Percentiles rank a stretch among this genome's conserved stretches.
phyloP scores from a whole-genome alignment of 1,284 basidiomycete genomes.

The Coniferiporia weirii region DNA sequence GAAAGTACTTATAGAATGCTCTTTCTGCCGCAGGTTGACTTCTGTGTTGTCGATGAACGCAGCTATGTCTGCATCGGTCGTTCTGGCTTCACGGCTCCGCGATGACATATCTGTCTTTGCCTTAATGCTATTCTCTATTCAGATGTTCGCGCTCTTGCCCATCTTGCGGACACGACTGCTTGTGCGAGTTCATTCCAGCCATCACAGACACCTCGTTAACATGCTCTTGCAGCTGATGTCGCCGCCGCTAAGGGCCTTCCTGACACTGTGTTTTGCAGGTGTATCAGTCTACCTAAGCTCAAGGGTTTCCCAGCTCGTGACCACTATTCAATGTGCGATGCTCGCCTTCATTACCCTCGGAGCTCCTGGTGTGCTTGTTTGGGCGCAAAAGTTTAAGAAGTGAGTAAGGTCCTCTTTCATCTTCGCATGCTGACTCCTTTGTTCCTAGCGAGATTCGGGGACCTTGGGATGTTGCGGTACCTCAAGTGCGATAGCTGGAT shows the following conservation, averaged over 20 bases:
- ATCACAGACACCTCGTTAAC: not conserved
- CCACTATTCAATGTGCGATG: conserved; percentile 43
- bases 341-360: conserved; percentile 60
- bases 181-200: conserved; percentile 40
- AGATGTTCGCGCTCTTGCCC: conserved; percentile 84
- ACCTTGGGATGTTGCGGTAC: conserved; percentile 58
- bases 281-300: conserved; percentile 47
- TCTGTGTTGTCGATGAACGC: conserved; percentile 94
- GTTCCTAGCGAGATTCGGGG: conserved; percentile 45
- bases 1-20: not conserved
- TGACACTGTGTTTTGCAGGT: conserved; percentile 46
- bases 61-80: conserved; percentile 89
- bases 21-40: conserved; percentile 52
- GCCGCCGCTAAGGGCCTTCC: conserved; percentile 37
- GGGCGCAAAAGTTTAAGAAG: conserved; percentile 85
- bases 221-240: conserved; percentile 38
- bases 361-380: conserved; percentile 67
- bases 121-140: conserved; percentile 81
- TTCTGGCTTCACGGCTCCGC: conserved; percentile 85
- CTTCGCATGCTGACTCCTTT: conserved; percentile 16
- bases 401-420: conserved; percentile 32
- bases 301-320: conserved; percentile 48
- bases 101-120: conserved; percentile 88
- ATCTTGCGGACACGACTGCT: conserved; percentile 74
- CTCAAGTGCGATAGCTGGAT: conserved; percentile 31